These are phyloP conservation scores for Naematelia aurantialba DNA, from an alignment of 768 basidiomycete genomes.

Conservation along the genomic window DNA sequence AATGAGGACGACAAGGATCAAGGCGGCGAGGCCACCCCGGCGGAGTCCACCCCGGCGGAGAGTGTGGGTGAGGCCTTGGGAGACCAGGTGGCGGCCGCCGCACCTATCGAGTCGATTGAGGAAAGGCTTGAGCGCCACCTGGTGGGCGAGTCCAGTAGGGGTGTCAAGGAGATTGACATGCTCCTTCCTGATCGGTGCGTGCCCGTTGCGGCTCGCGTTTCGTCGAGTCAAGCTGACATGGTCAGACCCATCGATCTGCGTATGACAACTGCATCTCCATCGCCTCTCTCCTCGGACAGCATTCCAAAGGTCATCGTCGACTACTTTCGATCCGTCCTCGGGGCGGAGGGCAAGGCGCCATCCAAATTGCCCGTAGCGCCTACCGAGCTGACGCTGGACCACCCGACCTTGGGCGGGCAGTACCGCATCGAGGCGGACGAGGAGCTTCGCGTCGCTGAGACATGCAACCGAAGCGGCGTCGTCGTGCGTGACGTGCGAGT, in stretches of 20 bases:
- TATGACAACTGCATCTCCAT: background rate
- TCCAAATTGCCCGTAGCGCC: background rate
- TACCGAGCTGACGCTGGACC: background rate
- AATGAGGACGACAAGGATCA: background rate
- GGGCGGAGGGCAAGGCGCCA: background rate
- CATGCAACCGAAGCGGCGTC: background rate
- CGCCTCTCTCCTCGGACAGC: background rate
- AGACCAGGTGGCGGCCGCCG: background rate
- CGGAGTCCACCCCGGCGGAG: background rate
- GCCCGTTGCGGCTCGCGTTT: background rate
- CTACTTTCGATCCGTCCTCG: background rate
- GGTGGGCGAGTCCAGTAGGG: background rate
- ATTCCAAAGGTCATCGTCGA: background rate
- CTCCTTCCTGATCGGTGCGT: slow-evolving; percentile 9
- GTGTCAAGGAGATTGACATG: slow-evolving; percentile 5
- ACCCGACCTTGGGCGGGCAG: background rate
- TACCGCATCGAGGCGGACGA: slow-evolving; percentile 8
- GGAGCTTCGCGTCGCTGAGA: slow-evolving; percentile 3
- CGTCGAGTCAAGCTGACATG: background rate
- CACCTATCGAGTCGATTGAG: background rate
- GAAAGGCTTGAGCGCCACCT: background rate
- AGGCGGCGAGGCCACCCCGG: background rate
- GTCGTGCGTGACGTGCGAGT: background rate
- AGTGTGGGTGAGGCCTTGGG: background rate
- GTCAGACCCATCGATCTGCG: background rate